phyloP scores from a whole-genome alignment of 495 filamentous ascomycete genomes.

The Penicillium mononematosum region DNA sequence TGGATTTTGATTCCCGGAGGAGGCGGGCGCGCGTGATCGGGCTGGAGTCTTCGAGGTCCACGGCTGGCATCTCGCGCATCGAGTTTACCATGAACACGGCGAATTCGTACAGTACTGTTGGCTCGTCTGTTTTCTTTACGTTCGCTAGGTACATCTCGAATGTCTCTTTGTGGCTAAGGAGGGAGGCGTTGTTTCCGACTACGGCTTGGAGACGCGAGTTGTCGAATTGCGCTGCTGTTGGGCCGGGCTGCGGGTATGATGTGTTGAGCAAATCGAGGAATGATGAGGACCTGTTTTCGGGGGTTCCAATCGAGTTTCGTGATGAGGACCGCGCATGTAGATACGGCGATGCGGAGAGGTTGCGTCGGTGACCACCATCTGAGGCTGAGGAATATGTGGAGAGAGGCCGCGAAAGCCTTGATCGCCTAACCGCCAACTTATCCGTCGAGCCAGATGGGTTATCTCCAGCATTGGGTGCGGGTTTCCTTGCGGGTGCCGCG shows the following conservation, averaged over 20 bases:
- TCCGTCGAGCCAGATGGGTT: slow-evolving; percentile 41
- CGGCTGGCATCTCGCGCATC: slow-evolving; percentile 61
- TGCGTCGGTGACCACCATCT: slow-evolving; percentile 60
- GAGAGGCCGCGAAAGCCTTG: slow-evolving; percentile 60
- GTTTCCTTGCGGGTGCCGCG: slow-evolving; percentile 10
- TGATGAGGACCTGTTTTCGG: slow-evolving; percentile 73
- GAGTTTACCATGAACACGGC: slow-evolving; percentile 88
- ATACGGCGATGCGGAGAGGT: slow-evolving; percentile 52
- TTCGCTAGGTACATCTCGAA: slow-evolving; percentile 97
- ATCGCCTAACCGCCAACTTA: slow-evolving; percentile 56
- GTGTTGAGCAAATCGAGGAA: slow-evolving; percentile 86
- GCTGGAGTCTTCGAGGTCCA: slow-evolving; percentile 42
- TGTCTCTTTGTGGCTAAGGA: slow-evolving; percentile 86
- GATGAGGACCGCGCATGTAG: slow-evolving; percentile 56
- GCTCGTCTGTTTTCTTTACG: slow-evolving; percentile 93
- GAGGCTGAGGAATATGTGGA: slow-evolving; percentile 72
- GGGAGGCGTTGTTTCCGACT: slow-evolving; percentile 85
- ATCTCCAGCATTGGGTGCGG: slow-evolving; percentile 21
- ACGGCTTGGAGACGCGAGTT: slow-evolving; percentile 71
- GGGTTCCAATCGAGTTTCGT: slow-evolving; percentile 60
- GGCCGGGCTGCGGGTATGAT: slow-evolving; percentile 82
- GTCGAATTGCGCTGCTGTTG: slow-evolving; percentile 68
- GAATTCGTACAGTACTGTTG: slow-evolving; percentile 87
- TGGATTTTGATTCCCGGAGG: slow-evolving; percentile 81
- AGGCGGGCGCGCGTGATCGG: slow-evolving; percentile 61